Base-by-base conservation (phyloP, 169 alveolate genomes). In the Cryptosporidium ubiquitum region DNA sequence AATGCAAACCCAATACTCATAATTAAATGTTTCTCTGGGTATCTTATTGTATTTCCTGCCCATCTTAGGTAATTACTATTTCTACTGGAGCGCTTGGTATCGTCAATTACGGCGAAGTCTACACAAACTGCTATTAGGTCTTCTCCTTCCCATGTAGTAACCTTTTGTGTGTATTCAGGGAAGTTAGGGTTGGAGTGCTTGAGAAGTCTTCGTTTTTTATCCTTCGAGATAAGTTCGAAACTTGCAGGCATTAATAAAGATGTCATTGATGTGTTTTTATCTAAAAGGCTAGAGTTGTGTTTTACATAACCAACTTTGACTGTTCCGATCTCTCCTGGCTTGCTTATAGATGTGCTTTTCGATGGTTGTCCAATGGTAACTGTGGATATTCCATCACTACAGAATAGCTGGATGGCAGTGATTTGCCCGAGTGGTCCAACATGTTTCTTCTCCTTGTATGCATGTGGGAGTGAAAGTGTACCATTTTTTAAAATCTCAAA, bases 351-450 rank as follows among this genome's bases (percentile, higher is more conserved):
- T 20, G 61, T 73, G 3, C 68, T 26, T 42, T 40, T 79, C 9
- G 89, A 79, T 9, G 89, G 89, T 16, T 79, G 79, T 1, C 89
- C 89, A 40, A 79, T 79, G 12, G 61, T 79, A 26, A 79, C 58
- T 1, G 89, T 79, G 10, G 89, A 20, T 61, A 79, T 58, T 58
- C 89, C 89, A 18, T 79, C 89, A 64, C 89, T 79, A 61, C 89
- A 79, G 49, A 79, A 40, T 12, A 79, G 10, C 26, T 58, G 74
- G 7, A 79, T 14, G 23, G 89, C 60, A 26, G 70, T 79, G 33
- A 79, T 79, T 44, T 79, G 89, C 3, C 44, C 37, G 37, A 79
- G 89, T n/a, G 89, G 89, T 1, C 89, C 89, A 23, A 61, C 37
- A 29, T 79, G 89, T 29, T 29, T 79, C 12, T 58, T 66, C 14